Evolutionary conservation across 331 rosid species (phyloP), one percentile per base, ranked within the genome.

Genomic region (Acacia pycnantha): DNA sequence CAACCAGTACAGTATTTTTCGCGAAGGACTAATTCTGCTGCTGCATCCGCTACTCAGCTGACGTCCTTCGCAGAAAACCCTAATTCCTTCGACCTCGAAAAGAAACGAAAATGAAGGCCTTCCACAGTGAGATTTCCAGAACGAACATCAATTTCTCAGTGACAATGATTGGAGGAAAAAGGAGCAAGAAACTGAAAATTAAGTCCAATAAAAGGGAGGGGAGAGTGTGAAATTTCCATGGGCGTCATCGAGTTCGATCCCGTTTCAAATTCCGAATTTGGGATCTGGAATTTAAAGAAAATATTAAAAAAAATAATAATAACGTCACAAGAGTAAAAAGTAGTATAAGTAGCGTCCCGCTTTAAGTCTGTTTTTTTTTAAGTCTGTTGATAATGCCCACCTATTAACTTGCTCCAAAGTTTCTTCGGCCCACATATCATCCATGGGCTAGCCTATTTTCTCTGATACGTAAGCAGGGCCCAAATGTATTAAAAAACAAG

Each of bases 181-280:
- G 35, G 35, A 35, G 71, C 41, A 70, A 56, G 53, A 77, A 79
- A 50, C 47, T 26, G 29, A 22, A 67, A 81, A 27, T 68, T 8
- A 58, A 79, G 83, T 82, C 47, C 74, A 59, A 56, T 24, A 15
- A 51, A 15, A 44, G 21, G 12, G 18, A 53, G 53, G 50, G 12
- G 2, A 0, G 73, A 16, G 61, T 2, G 74, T 62, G 8, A 24
- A 74, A 46, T 35, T 84, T 88, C 78, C 69, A 81, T 77, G 54
- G 40, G 78, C 46, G 85, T 80, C 82, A 67, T 70, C 62, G 29
- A 21, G 44, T 76, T 73, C 66, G 88, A 84, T 84, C 86, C 65
- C 77, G 66, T 82, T 82, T 88, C 88, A 86, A 88, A 79, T 14
- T 78, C 74, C 67, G 72, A 18, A 85, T 50, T 78, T 46, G 70